Evolutionary conservation across 257 asterid genomes (phyloP), one percentile per base, ranked within the genome.

Genomic region (Datura wrightii): DNA sequence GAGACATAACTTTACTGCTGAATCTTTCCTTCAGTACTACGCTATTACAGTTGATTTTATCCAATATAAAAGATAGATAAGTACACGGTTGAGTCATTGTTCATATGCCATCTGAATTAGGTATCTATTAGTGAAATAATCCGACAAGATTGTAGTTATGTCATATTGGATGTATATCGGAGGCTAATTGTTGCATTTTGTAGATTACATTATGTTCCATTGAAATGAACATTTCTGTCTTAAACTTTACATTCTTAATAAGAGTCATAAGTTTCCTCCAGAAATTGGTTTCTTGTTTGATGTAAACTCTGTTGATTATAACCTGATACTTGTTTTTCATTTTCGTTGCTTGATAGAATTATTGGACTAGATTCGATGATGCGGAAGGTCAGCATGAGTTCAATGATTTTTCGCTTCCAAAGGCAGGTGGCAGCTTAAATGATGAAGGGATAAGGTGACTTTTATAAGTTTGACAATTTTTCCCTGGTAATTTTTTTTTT

Each of bases 341-440:
- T 60, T 15, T 85, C 42, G 50, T 62, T 71, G 31, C 82, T 86
- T 80, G 81, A 80, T 91, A 94, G 99, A 90, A 89, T 86, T 83
- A 87, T 81, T 86, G 92, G 89, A 84, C 87, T 42, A 90, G 86
- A 89, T 91, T 62, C 50, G 94, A 94, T 86, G 97, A 91, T 86
- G 66, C 53, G 80, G 93, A 92, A 42, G 93, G 76, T 13, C 93
- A 86, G 80, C 92, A 87, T 90, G 89, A 85, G 83, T 87, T 89
- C 80, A 90, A 89, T 85, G 86, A 67, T 83, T 87, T 86, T 74
- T 81, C 86, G 58, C 54, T 79, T 87, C 81, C 90, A 84, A 46
- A 69, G 63, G 86, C 85, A 82, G 85, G 9, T 78, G 87, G 74
- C 66, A 53, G 71, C 50, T 88, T 65, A 82, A 89, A 85, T 86